Evolutionary conservation across 352 stramenopile species (phyloP).

Genomic region (Phytophthora macrochlamydospora): DNA sequence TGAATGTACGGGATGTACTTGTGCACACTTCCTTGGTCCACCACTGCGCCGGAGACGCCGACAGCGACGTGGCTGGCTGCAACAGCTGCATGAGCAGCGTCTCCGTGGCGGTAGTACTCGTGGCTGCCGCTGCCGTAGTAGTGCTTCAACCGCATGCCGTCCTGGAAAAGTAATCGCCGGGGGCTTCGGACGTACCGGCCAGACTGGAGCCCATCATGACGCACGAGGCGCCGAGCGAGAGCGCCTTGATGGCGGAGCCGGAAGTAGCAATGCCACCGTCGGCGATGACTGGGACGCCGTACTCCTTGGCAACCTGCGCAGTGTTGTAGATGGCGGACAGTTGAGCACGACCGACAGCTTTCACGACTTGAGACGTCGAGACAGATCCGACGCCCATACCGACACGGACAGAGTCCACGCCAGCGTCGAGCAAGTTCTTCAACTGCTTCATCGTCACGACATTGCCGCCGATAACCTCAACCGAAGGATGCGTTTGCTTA

Average conservation of each 20-base stretch:
- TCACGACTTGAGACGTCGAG: constrained; percentile 99
- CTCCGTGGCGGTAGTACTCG: constrained; percentile 73
- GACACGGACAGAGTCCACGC: constrained; percentile 97
- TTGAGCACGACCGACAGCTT: constrained; percentile 97
- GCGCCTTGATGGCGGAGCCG: constrained; percentile 97
- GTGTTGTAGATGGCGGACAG: constrained; percentile 99
- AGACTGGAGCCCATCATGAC: constrained; percentile 99
- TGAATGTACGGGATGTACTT: constrained; percentile 98
- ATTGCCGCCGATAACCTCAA: constrained; percentile 98
- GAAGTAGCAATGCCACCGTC: constrained; percentile 98
- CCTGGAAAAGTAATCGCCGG: constrained; percentile 99
- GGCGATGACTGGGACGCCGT: constrained; percentile 97
- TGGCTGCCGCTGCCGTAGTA: constrained; percentile 99
- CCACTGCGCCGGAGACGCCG: constrained; percentile 96
- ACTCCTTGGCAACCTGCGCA: constrained; percentile 90
- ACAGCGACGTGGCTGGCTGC: constrained; percentile 95
- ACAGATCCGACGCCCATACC: constrained; percentile 99
- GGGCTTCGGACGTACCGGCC: constrained; percentile 96
- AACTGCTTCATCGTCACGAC: constrained; percentile 97
- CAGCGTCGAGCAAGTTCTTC: constrained; percentile 96
- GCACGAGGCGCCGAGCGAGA: constrained; percentile 95
- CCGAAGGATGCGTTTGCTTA: constrained; percentile 89
- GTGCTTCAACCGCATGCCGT: constrained; percentile 98
- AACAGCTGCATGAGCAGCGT: constrained; percentile 77
- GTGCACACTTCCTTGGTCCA: constrained; percentile 97